Conservation (phyloP, 2,329 filamentous ascomycete species). For the Colletotrichum sp. region DNA sequence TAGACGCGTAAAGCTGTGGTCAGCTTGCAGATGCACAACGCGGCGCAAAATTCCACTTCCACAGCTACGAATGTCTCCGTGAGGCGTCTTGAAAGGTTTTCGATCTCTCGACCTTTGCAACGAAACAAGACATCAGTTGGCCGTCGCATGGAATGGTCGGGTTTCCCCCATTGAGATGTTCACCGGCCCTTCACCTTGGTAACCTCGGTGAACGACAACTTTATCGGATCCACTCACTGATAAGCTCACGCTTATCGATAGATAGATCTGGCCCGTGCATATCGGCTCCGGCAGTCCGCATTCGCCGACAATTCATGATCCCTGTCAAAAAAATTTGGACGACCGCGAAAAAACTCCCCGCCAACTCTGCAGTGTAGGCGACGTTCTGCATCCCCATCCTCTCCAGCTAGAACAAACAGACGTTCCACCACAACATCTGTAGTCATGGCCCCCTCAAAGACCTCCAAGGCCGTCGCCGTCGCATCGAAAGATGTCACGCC, state of each 20-base stretch:
- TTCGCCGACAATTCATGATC: slow-evolving; percentile 15
- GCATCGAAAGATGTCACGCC: slow-evolving; percentile 31
- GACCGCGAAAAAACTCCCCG: slow-evolving; percentile 19
- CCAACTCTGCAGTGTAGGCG: neutral
- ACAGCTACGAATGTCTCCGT: neutral
- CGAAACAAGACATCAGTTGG: neutral
- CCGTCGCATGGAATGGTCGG: neutral
- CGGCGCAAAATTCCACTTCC: neutral
- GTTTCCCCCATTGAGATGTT: neutral
- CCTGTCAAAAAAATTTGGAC: slow-evolving; percentile 22
- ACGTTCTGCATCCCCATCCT: neutral
- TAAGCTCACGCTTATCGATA: neutral
- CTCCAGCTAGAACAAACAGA: neutral
- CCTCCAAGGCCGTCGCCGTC: slow-evolving; percentile 44
- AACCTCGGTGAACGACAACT: neutral
- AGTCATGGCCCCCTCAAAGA: slow-evolving; percentile 47
- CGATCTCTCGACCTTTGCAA: neutral
- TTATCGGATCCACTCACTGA: neutral
- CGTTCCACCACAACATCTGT: neutral
- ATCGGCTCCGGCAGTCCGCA: slow-evolving; percentile 18
- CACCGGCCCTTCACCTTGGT: neutral
- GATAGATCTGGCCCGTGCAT: neutral
- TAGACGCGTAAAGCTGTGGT: neutral
- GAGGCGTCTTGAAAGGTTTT: neutral
- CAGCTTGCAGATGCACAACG: neutral